Evolutionary conservation across 805 yeast species (phyloP), one percentile per base, ranked within the genome.

Genomic region (Suhomyces prunicola): DNA sequence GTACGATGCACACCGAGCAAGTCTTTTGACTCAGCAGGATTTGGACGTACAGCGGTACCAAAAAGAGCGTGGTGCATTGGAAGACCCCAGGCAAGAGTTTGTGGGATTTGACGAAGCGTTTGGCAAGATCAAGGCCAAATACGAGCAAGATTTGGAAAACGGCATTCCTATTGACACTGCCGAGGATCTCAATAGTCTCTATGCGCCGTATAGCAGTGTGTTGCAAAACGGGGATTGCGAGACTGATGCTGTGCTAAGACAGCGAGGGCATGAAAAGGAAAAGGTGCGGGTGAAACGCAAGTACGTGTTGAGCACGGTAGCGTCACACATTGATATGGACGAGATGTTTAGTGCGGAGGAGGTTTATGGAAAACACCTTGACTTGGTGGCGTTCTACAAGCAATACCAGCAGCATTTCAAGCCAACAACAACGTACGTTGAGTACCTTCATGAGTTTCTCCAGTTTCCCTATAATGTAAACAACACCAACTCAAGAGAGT

Each of bases 311-410:
- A 81, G 90, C 53, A 68, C 73, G 15, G 79, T 73, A 47, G 83
- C 86, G 0, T 61, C 76, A 0, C 78, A 77, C 50, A 50, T 88
- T 10, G 73, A 74, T 19, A 56, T 88, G 3, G 79, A 81, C 15
- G 50, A 61, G 0, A 47, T 82, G 5, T 90, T 88, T 63, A 71
- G 82, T 0, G 76, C 79, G 4, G 82, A 78, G 29, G 97, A 91
- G 64, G 67, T 69, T 33, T 80, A 77, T 61, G 97, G 97, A 0
- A 79, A 78, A 55, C 82, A 66, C 57, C 57, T 91, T 17, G 93
- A 90, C 55, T 70, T 90, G 50, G 63, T 73, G 3, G 63, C 63
- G 4, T 71, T 77, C 47, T 86, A 84, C 66, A 81, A 79, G 29
- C 58, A 60, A 29, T 87, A 86, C 82, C 64, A 85, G 39, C 77